Evolutionary conservation across 2,329 filamentous ascomycete genomes (phyloP), one percentile per base, ranked within the genome.

Genomic region (Curvularia verruculosa): DNA sequence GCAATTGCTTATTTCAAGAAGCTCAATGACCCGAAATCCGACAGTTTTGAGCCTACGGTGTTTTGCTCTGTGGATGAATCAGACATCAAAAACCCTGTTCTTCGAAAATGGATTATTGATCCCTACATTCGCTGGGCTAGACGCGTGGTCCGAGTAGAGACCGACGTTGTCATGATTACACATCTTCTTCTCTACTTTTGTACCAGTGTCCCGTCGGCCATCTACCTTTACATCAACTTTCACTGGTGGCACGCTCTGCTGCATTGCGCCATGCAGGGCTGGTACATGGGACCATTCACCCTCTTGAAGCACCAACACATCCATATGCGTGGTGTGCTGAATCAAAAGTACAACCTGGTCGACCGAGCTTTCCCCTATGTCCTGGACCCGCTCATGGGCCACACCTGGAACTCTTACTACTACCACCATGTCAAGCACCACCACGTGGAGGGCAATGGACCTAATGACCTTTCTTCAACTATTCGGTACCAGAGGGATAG

Each of bases 371-470:
- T 92, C 65, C 90, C 90, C 0, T 94, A 92, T 70, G 74, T 93
- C 39, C 79, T 86, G 10, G 89, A 92, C 64, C 90, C 90, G 0
- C 76, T 94, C 54, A 89, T 92, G 84, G 90, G 90, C 10, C 90
- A 94, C 69, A 92, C 90, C 0, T 92, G 89, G 89, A 91, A 94
- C 77, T 88, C 87, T 1, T 94, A 94, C 77, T 94, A 84, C 73
- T 93, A 92, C 70, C 90, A 94, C 71, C 90, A 94, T 68, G 89
- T 93, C 70, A 94, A 94, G 79, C 89, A 92, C 70, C 90, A 94
- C 70, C 90, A 94, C 64, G 87, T 93, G 53, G 90, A 93, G 76
- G 88, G 86, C 60, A 94, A 94, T 67, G 90, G 90, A 0, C 89
- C 89, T 0, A 83, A 88, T 45, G 90, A 94, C 68, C 81, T 92